These are phyloP conservation scores for Flaveria floridana DNA, from an alignment of 140 eudicot species.

Conservation along the genomic window DNA sequence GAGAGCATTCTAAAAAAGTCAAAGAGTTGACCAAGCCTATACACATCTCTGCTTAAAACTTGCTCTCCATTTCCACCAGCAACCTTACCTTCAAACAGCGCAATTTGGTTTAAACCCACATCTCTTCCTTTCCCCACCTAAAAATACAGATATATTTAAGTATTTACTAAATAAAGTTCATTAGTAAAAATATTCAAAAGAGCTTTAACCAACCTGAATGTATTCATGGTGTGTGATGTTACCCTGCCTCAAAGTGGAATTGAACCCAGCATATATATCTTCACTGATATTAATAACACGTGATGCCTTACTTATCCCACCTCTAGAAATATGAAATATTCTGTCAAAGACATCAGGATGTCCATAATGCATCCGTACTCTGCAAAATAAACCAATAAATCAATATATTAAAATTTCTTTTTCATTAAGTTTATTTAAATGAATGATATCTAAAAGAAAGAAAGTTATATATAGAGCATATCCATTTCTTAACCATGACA, in stretches of 20 bases:
- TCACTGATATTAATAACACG: slow-evolving; percentile 95
- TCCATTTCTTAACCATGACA: slow-evolving; percentile 10
- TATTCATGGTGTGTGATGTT: slow-evolving; percentile 97
- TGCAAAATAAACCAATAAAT: slow-evolving; percentile 42
- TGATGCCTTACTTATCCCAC: slow-evolving; percentile 97
- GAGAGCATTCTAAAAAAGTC: slow-evolving; percentile 96
- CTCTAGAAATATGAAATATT: slow-evolving; percentile 88
- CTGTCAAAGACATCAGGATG: slow-evolving; percentile 98
- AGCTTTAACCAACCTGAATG: slow-evolving; percentile 60
- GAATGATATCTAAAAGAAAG: slow-evolving; percentile 1
- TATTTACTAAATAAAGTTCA: background rate
- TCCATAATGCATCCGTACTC: slow-evolving; percentile 99
- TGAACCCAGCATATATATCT: slow-evolving; percentile 93
- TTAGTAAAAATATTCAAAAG: background rate
- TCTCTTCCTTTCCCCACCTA: slow-evolving; percentile 99
- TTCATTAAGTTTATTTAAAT: background rate
- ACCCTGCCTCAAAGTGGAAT: slow-evolving; percentile 96
- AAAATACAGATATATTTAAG: slow-evolving; percentile 26
- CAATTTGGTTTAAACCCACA: slow-evolving; percentile 95
- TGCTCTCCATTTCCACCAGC: slow-evolving; percentile 99
- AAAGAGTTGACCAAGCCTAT: slow-evolving; percentile 89
- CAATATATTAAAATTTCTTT: slow-evolving; percentile 3
- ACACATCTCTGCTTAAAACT: slow-evolving; percentile 89
- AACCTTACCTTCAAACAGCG: slow-evolving; percentile 95
- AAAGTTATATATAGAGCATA: background rate